phyloP scores from a whole-genome alignment of 106 monocot genomes.

The Allium sativum region DNA sequence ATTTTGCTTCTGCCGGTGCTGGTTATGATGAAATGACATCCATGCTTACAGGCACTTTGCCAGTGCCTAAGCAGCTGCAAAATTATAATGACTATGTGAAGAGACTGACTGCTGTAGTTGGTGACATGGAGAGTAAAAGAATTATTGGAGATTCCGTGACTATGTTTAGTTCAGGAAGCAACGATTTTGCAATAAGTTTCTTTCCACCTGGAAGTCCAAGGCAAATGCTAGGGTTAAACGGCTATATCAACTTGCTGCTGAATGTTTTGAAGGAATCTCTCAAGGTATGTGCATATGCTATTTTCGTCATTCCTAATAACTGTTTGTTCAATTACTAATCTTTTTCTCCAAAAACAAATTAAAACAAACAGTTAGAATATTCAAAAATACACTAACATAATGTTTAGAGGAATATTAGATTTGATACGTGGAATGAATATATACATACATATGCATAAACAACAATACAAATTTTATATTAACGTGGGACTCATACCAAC shows the following conservation, averaged over 20 bases:
- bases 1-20: constrained; percentile 49
- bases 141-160: background rate
- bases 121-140: background rate
- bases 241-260: background rate
- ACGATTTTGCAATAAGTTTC: constrained; percentile 2
- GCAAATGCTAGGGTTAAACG: background rate
- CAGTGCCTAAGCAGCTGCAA: constrained; percentile 16
- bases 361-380: too few species aligned
- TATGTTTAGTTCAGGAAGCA: background rate
- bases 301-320: too few species aligned
- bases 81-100: constrained; percentile 15
- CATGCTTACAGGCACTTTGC: background rate
- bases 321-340: too few species aligned
- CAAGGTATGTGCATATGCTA: background rate
- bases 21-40: constrained; percentile 38
- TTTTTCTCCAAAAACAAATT: too few species aligned
- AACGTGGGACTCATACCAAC: background rate
- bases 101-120: background rate
- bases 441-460: too few species aligned
- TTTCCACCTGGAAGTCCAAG: background rate
- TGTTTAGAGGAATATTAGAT: too few species aligned
- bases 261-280: background rate
- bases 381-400: too few species aligned
- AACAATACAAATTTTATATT: too few species aligned
- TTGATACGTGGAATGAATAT: too few species aligned